Evolutionary conservation across 495 filamentous ascomycete genomes (phyloP).

Genomic region (Aspergillus asperescens): DNA sequence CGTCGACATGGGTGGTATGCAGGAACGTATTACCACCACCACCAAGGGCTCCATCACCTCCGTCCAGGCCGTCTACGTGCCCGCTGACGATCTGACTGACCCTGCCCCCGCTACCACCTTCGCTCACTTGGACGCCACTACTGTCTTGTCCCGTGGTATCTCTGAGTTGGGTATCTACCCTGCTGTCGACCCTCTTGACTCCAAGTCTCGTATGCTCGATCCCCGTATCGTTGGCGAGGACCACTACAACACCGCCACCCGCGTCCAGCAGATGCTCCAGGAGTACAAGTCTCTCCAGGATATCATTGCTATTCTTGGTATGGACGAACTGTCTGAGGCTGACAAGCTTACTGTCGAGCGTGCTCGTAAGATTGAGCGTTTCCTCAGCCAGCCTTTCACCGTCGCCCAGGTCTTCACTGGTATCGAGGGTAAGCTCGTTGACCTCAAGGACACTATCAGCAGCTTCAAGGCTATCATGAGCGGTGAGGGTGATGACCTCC

Average conservation of each 20-base stretch:
- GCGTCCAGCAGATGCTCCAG: conserved; percentile 97
- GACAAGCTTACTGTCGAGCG: conserved; percentile 99
- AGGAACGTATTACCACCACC: conserved; percentile 99
- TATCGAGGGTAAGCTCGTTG: conserved; percentile 96
- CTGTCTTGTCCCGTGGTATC: conserved; percentile 99
- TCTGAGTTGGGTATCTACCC: conserved; percentile 99
- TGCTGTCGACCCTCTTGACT: conserved; percentile 98
- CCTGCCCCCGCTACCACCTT: conserved; percentile 99
- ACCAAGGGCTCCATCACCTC: conserved; percentile 99
- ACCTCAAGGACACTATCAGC: conserved; percentile 95
- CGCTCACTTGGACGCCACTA: conserved; percentile 99
- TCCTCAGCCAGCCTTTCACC: conserved; percentile 98
- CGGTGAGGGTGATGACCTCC: conserved; percentile 92
- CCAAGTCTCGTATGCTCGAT: conserved; percentile 99
- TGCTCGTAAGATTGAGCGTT: conserved; percentile 98
- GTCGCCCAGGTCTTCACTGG: conserved; percentile 98
- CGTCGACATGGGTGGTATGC: conserved; percentile 99
- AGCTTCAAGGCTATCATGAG: conserved; percentile 97
- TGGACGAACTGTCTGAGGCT: conserved; percentile 98
- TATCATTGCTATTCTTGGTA: conserved; percentile 99
- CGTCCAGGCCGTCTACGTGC: conserved; percentile 99
- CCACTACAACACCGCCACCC: conserved; percentile 91
- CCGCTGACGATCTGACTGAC: conserved; percentile 99
- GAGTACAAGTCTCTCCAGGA: conserved; percentile 99
- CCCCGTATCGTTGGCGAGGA: conserved; percentile 96